These are phyloP conservation scores for Corymbia citriodora DNA, from an alignment of 441 rosid genomes.

Conservation along the genomic window DNA sequence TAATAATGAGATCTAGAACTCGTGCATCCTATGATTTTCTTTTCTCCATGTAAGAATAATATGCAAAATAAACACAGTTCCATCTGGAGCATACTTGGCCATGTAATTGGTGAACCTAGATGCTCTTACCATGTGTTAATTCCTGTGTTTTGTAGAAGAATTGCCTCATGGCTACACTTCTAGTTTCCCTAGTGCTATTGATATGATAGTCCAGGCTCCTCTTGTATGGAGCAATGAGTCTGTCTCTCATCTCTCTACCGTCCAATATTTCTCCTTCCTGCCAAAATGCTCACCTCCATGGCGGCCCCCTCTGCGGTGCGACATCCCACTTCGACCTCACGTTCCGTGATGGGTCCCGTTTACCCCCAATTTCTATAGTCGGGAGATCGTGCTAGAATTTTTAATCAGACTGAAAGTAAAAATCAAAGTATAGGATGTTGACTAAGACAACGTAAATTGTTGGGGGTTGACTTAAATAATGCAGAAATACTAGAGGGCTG, in stretches of 20 bases:
- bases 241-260: not conserved
- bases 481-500: too few relatives aligned
- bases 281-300: slow-evolving; percentile 28
- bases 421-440: too few relatives aligned
- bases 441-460: too few relatives aligned
- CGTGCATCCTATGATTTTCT: not conserved
- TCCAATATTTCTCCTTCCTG: not conserved
- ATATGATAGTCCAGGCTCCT: not conserved
- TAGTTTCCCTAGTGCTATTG: not conserved
- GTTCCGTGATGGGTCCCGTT: slow-evolving; percentile 14
- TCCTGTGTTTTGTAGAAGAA: not conserved
- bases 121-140: not conserved
- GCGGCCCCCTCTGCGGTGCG: slow-evolving; percentile 41
- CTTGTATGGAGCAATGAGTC: not conserved
- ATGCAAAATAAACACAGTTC: not conserved
- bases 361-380: too few relatives aligned
- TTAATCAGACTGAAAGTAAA: too few relatives aligned
- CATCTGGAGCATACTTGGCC: not conserved
- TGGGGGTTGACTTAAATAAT: too few relatives aligned
- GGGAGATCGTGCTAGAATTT: too few relatives aligned
- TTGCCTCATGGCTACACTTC: not conserved
- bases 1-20: too few relatives aligned
- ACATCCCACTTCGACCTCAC: slow-evolving; percentile 39
- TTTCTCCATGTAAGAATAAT: not conserved
- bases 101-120: not conserved